Evolutionary conservation across 148 eudicot species (phyloP).

Genomic region (Persicaria tinctoria): DNA sequence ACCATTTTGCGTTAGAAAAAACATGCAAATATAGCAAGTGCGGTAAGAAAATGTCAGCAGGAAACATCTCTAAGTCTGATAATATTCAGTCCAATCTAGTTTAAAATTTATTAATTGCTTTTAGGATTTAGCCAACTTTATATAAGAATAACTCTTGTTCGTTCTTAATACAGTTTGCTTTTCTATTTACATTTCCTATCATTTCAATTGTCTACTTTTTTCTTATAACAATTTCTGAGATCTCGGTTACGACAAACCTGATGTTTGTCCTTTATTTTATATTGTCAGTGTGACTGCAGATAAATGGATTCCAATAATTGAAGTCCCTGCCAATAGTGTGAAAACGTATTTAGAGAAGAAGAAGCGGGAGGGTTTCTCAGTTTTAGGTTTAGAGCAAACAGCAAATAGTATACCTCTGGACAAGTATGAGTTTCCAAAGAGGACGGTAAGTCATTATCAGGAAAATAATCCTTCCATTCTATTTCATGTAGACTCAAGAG

Average conservation of each 20-base stretch:
- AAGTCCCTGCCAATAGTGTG: constrained; percentile 72
- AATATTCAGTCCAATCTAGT: neutral
- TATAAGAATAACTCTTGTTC: neutral
- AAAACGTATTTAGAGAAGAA: constrained; percentile 75
- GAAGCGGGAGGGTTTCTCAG: constrained; percentile 73
- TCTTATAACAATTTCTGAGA: neutral
- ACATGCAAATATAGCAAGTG: neutral
- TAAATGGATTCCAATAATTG: constrained; percentile 88
- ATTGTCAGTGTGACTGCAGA: constrained; percentile 87
- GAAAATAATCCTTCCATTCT: neutral
- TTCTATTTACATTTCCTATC: neutral
- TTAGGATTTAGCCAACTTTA: no score
- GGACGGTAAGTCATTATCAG: constrained; percentile 44
- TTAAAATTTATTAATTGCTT: no score
- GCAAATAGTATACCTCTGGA: constrained; percentile 85
- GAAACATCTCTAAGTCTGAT: neutral
- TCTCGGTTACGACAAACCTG: neutral
- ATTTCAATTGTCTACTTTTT: neutral
- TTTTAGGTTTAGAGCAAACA: constrained; percentile 96
- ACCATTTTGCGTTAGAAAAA: neutral
- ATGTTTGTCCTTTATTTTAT: constrained; percentile 1
- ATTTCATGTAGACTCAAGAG: neutral
- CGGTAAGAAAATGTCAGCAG: neutral
- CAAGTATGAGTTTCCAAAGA: constrained; percentile 64
- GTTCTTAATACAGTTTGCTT: neutral